Evolutionary conservation across 164 flowering plant species (phyloP).

Genomic region (Euptelea pleiosperma): DNA sequence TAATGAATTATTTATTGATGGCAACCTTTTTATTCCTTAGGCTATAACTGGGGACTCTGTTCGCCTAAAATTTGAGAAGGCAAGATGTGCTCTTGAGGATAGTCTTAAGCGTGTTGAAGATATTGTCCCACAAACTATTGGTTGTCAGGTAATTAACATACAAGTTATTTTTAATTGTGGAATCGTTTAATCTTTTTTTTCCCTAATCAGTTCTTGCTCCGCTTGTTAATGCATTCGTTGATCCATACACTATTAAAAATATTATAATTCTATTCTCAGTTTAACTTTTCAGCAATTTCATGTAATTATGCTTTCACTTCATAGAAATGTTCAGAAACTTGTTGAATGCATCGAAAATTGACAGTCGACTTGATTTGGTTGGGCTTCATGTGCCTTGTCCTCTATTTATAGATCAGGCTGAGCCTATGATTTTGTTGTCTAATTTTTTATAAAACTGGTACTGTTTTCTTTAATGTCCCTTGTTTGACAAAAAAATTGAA

Average conservation of each 20-base stretch:
- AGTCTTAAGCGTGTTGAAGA: slow-evolving; percentile 85
- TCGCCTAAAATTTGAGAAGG: slow-evolving; percentile 81
- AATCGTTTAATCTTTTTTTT: neutral
- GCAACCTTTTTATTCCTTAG: slow-evolving; percentile 31
- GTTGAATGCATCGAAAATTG: neutral
- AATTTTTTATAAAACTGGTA: neutral
- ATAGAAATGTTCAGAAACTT: neutral
- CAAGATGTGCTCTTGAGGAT: slow-evolving; percentile 63
- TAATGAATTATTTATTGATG: slow-evolving; percentile 4
- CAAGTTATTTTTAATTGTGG: neutral
- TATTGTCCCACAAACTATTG: slow-evolving; percentile 80
- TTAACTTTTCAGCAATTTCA: neutral
- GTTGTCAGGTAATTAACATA: slow-evolving; percentile 61
- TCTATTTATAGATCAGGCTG: no score
- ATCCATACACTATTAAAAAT: neutral
- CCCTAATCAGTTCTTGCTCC: no score
- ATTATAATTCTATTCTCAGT: neutral
- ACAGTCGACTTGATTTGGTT: neutral
- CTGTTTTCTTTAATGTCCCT: neutral
- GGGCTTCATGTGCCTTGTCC: no score
- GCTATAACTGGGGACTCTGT: slow-evolving; percentile 96
- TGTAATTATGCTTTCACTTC: neutral
- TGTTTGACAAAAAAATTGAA: neutral
- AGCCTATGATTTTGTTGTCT: neutral
- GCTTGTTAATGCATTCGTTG: no score